Evolutionary conservation across 2,329 filamentous ascomycete genomes (phyloP).

Genomic region (Amylocarpus encephaloides): DNA sequence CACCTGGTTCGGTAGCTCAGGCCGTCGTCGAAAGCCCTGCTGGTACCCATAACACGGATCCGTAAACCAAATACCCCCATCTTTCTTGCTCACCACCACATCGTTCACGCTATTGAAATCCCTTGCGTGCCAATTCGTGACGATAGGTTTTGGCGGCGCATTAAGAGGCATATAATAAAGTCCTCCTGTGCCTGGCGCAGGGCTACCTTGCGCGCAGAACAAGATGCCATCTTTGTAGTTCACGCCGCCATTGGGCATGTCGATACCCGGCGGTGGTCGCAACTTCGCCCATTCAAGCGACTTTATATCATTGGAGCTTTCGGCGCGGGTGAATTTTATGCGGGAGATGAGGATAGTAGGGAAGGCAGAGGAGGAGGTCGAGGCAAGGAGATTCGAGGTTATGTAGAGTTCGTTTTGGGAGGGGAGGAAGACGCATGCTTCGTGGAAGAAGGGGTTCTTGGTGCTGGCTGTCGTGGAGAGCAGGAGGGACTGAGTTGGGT

Average conservation of each 20-base stretch:
- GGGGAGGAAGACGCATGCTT: constrained; percentile 38
- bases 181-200: constrained; percentile 19
- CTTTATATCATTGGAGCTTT: neutral
- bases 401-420: constrained; percentile 38
- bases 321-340: constrained; percentile 33
- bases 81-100: constrained; percentile 33
- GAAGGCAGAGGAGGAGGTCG: constrained; percentile 32
- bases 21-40: constrained; percentile 38
- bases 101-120: constrained; percentile 44
- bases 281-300: constrained; percentile 31
- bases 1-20: constrained; percentile 41
- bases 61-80: constrained; percentile 44
- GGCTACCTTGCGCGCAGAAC: constrained; percentile 38
- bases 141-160: constrained; percentile 27
- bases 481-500: constrained; percentile 36
- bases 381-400: constrained; percentile 40
- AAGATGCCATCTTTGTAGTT: constrained; percentile 38
- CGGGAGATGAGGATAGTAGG: constrained; percentile 42
- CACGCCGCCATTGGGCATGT: constrained; percentile 39
- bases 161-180: constrained; percentile 27
- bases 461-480: constrained; percentile 37
- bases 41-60: constrained; percentile 41
- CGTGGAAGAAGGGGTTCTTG: constrained; percentile 41
- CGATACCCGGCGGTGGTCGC: constrained; percentile 36
- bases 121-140: constrained; percentile 38